Evolutionary conservation across 2,329 filamentous ascomycete genomes (phyloP).

Genomic region (Pestalotiopsis sp.): DNA sequence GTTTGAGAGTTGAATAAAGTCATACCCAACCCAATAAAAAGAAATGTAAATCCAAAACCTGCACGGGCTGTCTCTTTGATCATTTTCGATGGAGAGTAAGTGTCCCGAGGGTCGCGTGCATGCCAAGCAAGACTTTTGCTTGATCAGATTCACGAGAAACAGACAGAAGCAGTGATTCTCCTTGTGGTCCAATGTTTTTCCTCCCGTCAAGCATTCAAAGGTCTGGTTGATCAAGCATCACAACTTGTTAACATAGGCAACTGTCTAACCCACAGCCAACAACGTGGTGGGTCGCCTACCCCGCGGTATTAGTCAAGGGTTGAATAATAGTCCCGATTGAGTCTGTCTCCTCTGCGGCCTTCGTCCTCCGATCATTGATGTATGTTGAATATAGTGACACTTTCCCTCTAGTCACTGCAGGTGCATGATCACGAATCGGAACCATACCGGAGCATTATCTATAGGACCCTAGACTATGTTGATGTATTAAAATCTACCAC

Average conservation of each 20-base stretch:
- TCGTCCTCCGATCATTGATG: slow-evolving; percentile 1
- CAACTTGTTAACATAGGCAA: background rate
- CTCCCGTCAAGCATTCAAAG: background rate
- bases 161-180: too few species aligned
- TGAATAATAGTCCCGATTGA: slow-evolving; percentile 5
- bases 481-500: background rate
- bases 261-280: background rate
- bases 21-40: background rate
- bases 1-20: background rate
- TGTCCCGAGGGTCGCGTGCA: too few species aligned
- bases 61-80: too few species aligned
- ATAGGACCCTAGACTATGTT: background rate
- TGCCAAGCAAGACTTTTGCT: too few species aligned
- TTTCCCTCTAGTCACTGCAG: background rate
- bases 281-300: background rate
- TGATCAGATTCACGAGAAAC: too few species aligned
- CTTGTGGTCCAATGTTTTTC: too few species aligned
- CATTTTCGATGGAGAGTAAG: too few species aligned
- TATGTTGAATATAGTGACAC: background rate
- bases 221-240: background rate
- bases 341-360: background rate
- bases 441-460: background rate
- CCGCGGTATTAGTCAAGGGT: slow-evolving; percentile 10
- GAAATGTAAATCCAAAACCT: background rate
- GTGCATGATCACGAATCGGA: background rate